phyloP scores from a whole-genome alignment of 805 yeast genomes.

The Spathaspora passalidarum region DNA sequence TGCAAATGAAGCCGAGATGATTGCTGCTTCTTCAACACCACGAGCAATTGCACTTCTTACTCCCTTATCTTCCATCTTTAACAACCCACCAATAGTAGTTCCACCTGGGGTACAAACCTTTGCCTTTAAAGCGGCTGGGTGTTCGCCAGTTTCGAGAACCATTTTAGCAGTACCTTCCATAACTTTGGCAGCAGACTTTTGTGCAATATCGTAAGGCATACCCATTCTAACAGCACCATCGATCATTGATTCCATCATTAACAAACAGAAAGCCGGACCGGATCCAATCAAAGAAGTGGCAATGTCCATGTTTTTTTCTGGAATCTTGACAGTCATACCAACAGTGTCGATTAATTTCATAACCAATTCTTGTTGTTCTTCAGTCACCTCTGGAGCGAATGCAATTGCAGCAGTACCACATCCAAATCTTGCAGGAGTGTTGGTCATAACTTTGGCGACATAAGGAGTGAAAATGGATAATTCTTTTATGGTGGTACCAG shows the following conservation, averaged over 20 bases:
- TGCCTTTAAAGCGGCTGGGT: constrained; percentile 85
- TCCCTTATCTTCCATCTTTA: constrained; percentile 88
- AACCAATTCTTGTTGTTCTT: constrained; percentile 43
- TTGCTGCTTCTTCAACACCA: constrained; percentile 91
- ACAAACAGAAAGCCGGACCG: constrained; percentile 90
- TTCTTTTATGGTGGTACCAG: constrained; percentile 86
- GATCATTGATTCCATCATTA: constrained; percentile 86
- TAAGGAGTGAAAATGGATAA: constrained; percentile 49
- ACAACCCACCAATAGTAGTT: constrained; percentile 91
- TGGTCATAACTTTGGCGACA: constrained; percentile 94
- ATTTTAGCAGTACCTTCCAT: constrained; percentile 91
- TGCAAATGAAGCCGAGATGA: constrained; percentile 57
- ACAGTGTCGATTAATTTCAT: constrained; percentile 58
- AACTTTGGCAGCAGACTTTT: constrained; percentile 87
- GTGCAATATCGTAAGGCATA: constrained; percentile 78
- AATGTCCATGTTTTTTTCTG: constrained; percentile 94
- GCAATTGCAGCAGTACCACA: constrained; percentile 94
- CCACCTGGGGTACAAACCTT: constrained; percentile 97
- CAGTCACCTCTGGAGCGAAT: constrained; percentile 51
- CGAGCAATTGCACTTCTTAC: constrained; percentile 84
- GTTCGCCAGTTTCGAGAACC: constrained; percentile 77
- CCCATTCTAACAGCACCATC: constrained; percentile 97
- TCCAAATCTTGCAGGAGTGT: constrained; percentile 92
- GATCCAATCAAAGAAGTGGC: constrained; percentile 95
- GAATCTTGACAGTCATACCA: constrained; percentile 64